A percentile compares a stretch with the other conserved stretches of the same genome.
phyloP scores from a whole-genome alignment of 139 green algal genomes.

The Haematococcus sp. region DNA sequence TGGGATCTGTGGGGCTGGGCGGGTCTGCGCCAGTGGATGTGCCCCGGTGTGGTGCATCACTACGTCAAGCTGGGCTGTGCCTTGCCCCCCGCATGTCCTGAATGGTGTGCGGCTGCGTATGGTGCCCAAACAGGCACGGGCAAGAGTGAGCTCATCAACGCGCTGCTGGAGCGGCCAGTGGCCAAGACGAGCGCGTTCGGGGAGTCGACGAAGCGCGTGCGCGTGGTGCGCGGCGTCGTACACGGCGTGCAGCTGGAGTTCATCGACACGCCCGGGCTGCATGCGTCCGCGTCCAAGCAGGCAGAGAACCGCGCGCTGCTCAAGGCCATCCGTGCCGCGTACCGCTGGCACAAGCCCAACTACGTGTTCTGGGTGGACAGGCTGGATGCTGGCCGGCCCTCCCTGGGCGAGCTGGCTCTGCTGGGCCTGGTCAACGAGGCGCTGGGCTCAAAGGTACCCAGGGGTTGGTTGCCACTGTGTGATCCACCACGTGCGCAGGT shows the following conservation, averaged over 20 bases:
- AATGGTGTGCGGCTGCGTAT: too few species aligned
- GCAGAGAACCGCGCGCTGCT: conserved; percentile 42
- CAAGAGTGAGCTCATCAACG: conserved; percentile 60
- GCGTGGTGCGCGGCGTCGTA: conserved; percentile 28
- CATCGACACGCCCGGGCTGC: conserved; percentile 60
- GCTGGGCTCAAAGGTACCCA: conserved; percentile 24
- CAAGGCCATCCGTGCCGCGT: conserved; percentile 22
- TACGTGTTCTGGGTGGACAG: conserved; percentile 63
- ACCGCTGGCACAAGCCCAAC: conserved; percentile 45
- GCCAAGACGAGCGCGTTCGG: conserved; percentile 43
- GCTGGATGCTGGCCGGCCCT: conserved; percentile 42
- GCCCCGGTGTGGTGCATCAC: neutral
- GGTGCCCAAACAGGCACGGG: conserved; percentile 42
- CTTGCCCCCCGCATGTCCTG: too few species aligned
- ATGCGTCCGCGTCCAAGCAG: conserved; percentile 22
- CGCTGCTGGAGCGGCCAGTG: conserved; percentile 36
- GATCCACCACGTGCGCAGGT: too few species aligned
- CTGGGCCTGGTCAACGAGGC: conserved; percentile 41
- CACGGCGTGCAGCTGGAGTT: conserved; percentile 44
- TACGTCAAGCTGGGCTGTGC: too few species aligned
- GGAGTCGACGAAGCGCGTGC: conserved; percentile 42
- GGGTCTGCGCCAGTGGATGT: neutral
- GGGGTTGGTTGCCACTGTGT: neutral
- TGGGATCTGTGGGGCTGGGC: too few species aligned
- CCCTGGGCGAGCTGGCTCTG: conserved; percentile 51